Base-by-base conservation (phyloP, 2,329 filamentous ascomycete genomes). In the Ceratocystis cacaofunesta region DNA sequence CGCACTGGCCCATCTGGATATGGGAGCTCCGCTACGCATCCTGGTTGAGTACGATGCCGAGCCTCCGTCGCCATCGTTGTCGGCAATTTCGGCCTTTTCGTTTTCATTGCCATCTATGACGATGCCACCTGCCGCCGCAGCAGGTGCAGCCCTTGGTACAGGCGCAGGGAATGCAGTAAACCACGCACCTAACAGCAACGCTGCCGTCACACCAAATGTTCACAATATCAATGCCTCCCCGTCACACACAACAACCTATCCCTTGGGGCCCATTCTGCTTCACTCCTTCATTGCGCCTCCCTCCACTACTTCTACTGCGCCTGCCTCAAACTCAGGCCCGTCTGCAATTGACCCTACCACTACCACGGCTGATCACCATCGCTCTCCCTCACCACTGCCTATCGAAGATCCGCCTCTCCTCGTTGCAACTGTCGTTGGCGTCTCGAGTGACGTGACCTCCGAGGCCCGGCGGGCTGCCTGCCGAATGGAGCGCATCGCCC, bases 21-120 rank as follows among this genome's bases (percentile, higher is more conserved):
- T 83, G 55, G 83, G 83, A 69, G 70, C 71, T 5, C 80, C 82
- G 2, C 76, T 81, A 70, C 80, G 82, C 72, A 77, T 85, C 68
- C 80, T 85, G 72, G 78, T 85, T 71, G 82, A 85, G 71, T 67
- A 63, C 61, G 58, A 63, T n/a, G 32, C 61, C 7, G 52, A 57
- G 50, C 44, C 61, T 46, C 63, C 48, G 43, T 55, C 48, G 17
- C 52, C 62, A 25, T 64, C 55, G 15, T 5, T 55, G 10, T 55
- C 50, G 8, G 57, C 63, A 8, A 44, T 41, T 43, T 43, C 46
- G 1, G 57, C 36, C 19, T 48, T 55, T 12, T 46, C 62, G 7
- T 25, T 55, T 55, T 48, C 48, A 10, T 52, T 52, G 25, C 52
- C 30, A 25, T 19, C 43, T 52, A 22, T n/a, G 12, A 28, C 60